Base-by-base conservation (phyloP, 1,139 yeast species). In the Pichia sp. region DNA sequence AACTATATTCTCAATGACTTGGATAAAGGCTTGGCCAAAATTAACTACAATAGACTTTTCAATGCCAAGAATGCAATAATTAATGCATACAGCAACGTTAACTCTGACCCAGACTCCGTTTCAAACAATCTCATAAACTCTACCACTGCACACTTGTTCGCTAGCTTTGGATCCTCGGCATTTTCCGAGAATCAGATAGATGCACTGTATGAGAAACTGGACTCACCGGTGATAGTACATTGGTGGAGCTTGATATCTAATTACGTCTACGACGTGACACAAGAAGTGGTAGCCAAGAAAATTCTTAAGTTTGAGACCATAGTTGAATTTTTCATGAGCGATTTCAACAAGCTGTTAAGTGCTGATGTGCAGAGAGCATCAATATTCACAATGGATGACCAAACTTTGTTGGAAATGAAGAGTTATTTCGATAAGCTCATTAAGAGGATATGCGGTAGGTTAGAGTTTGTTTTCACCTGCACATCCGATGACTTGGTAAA, bases 1-100 rank as follows among this genome's bases (percentile, higher is more conserved):
- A 56, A 60, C 16, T 53, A 55, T 16, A 61, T 74, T 36, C 56
- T 58, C 14, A 49, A 53, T 4, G 58, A 60, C 31, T 55, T 74
- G 24, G 58, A 58, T 18, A 65, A 66, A 12, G 59, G 55, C 11
- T 29, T 59, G 23, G 62, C 63, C 46, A 59, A 58, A 29, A 58
- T 59, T 28, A 56, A 66, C 29, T 47, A 52, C 26, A 44, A 51
- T 6, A 47, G 60, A 23, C 51, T 63, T 6, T 43, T 53, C 16
- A 53, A 58, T 22, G 50, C 62, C 36, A 50, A 62, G 36, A 53
- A 55, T 30, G 55, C 53, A 23, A 52, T 64, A 17, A 35, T 46
- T 13, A 44, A 45, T 20, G 49, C 53, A 1, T 56, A 34, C 42
- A 32, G 29, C 9, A 23, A 25, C 22, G 30, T n/a, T 23, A 24